Base-by-base conservation (phyloP, 202 grass and related monocot species). In the Miscanthus sacchariflorus region DNA sequence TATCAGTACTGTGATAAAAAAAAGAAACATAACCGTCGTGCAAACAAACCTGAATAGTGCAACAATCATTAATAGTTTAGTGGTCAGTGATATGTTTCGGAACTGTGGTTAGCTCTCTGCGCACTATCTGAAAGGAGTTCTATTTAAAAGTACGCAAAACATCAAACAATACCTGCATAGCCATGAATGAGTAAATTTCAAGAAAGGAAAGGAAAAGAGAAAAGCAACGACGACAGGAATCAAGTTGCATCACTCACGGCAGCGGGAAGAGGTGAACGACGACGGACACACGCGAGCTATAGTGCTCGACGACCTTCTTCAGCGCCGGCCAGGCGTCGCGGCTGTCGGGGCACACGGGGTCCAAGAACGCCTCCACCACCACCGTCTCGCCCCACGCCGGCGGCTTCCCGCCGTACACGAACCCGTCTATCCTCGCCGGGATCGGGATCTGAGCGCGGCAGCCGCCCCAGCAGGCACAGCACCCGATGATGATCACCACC, bases 271-370 rank as follows among this genome's bases (percentile, higher is more conserved):
- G 89, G 71, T 99, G 96, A 7, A 90, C 87, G n/a, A 99, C 91
- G 68, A 99, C 30, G 10, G 96, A 87, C 39, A 96, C 63, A 27
- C 70, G 71, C 19, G 75, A 42, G 44, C 75, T 82, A 70, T 93
- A 96, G 91, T 93, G 88, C 4, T 81, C 21, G 42, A 90, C 71
- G 15, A 91, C 91, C 86, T 93, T 39, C 92, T 93, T 96, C 8
- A 98, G 89, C 39, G 86, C 69, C 35, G 83, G 89, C 96, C 96
- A 99, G 0, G 92, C 87, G 67, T 93, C 96, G 59, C 94, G 92
- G 92, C 96, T 99, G 87, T 99, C 94, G 1, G 96, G 96, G 84
- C 94, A 99, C 21, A 99, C 45, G 0, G 96, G 96, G 50, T 99
- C 94, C 14, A 99, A 85, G 83, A 93, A 98, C 58, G 94, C 94